Conservation (phyloP, 2,329 filamentous ascomycete species). For the Ophiostoma quercus region DNA sequence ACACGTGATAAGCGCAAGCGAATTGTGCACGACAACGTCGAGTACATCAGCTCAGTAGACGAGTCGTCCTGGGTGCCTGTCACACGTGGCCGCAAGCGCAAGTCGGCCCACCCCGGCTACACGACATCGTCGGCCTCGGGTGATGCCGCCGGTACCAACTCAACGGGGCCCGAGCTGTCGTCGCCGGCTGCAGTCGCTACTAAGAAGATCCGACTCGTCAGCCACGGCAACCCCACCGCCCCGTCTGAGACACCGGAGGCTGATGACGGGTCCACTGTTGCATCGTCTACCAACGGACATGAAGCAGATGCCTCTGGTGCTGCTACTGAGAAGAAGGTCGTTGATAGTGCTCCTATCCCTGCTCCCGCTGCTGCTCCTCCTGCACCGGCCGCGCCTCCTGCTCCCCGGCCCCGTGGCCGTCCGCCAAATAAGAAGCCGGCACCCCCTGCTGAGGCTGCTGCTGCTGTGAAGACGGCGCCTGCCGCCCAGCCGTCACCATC, state of each 20-base stretch:
- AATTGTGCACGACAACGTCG: conserved; percentile 29
- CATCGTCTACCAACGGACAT: neutral
- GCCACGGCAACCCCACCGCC: conserved; percentile 1
- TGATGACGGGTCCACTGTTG: neutral
- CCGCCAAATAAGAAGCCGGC: conserved; percentile 16
- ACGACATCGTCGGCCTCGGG: neutral
- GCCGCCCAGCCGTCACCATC: conserved; percentile 34
- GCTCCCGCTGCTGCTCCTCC: neutral
- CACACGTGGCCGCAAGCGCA: conserved; percentile 34
- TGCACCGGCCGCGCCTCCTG: neutral
- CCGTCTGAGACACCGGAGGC: neutral
- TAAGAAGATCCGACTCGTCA: conserved; percentile 37
- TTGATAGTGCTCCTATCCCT: neutral
- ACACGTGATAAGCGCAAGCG: conserved; percentile 11
- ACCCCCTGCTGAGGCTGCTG: neutral
- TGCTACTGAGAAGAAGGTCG: neutral
- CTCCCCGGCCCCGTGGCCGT: conserved; percentile 19
- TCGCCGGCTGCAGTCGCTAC: conserved; percentile 31
- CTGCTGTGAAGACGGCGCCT: neutral
- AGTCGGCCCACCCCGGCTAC: conserved; percentile 21
- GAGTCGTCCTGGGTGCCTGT: conserved; percentile 7
- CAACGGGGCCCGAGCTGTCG: conserved; percentile 19
- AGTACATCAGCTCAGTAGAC: conserved; percentile 21
- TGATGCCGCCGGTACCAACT: conserved; percentile 32
- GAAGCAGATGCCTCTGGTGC: neutral